A percentile compares a stretch with the other conserved stretches of the same genome.
phyloP scores from a whole-genome alignment of 495 filamentous ascomycete genomes.

The Rostrohypoxylon terebratum region DNA sequence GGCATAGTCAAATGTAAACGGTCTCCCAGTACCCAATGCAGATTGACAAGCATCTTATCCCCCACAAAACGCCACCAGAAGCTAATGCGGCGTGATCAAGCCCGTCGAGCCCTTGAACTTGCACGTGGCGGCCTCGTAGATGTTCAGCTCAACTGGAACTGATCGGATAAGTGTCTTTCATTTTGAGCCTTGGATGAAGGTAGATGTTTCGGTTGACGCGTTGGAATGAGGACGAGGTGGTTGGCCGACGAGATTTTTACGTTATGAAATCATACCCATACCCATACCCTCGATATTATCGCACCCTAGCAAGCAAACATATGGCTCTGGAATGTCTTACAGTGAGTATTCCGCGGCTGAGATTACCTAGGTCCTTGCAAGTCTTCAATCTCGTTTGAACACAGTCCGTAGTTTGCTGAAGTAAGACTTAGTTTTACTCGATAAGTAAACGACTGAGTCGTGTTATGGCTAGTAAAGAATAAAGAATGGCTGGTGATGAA shows the following conservation, averaged over 20 bases:
- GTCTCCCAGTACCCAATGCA: neutral
- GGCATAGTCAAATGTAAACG: neutral
- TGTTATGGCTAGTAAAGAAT: neutral
- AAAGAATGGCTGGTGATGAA: neutral
- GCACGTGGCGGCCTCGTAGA: conserved; percentile 25
- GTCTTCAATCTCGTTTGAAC: neutral
- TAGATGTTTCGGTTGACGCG: neutral
- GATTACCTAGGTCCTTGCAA: neutral
- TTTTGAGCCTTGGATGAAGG: neutral
- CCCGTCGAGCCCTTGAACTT: neutral
- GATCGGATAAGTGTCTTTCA: conserved; percentile 9
- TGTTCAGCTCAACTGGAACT: conserved; percentile 21
- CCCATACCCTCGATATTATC: neutral
- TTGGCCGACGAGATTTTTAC: conserved; percentile 6
- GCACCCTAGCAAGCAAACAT: neutral
- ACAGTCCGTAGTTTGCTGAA: no score
- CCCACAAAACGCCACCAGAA: conserved; percentile 25
- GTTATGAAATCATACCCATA: conserved; percentile 21
- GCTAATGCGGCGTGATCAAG: conserved; percentile 32
- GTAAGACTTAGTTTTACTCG: no score
- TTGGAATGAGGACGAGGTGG: neutral
- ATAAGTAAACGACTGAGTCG: no score
- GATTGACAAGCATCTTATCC: conserved; percentile 6
- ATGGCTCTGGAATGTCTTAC: no score
- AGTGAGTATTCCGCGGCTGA: neutral